A percentile compares a stretch with the other conserved stretches of the same genome.
Evolutionary conservation across 345 rosid species (phyloP).

Genomic region (Eucalyptus coolabah): DNA sequence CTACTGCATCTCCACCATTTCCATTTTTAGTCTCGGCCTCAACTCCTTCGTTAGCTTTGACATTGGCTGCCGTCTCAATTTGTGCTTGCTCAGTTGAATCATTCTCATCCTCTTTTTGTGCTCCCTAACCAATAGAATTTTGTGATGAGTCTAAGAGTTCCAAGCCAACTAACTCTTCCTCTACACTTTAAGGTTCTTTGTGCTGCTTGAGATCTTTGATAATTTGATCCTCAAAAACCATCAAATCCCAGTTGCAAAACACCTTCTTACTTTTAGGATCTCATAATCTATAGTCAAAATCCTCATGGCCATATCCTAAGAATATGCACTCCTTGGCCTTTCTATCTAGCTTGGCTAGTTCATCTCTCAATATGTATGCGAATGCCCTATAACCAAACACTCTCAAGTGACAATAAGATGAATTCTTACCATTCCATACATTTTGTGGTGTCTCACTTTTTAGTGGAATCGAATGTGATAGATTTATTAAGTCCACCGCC

Average conservation of each 20-base stretch:
- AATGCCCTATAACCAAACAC: not conserved
- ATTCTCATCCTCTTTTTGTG: too few relatives aligned
- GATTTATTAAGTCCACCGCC: too few relatives aligned
- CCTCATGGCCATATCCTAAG: not conserved
- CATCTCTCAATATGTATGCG: not conserved
- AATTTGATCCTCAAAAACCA: not conserved
- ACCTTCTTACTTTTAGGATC: not conserved
- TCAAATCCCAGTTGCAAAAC: not conserved
- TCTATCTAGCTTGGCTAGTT: not conserved
- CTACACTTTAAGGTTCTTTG: not conserved
- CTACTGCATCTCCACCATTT: too few relatives aligned
- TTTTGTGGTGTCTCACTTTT: too few relatives aligned
- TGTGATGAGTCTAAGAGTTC: too few relatives aligned
- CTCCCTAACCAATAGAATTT: too few relatives aligned
- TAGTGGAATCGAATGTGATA: too few relatives aligned
- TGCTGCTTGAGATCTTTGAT: not conserved
- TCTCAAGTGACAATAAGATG: not conserved
- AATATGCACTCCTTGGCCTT: too few relatives aligned
- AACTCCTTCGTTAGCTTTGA: rapidly evolving
- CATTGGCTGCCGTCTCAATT: rapidly evolving
- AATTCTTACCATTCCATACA: not conserved
- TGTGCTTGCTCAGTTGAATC: too few relatives aligned
- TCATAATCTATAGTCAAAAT: not conserved
- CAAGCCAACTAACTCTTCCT: not conserved
- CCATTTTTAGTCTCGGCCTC: too few relatives aligned